A percentile compares a stretch with the other conserved stretches of the same genome.
Conservation (phyloP, 192 early-diverging fungal species). For the Allomyces macrogynus region DNA sequence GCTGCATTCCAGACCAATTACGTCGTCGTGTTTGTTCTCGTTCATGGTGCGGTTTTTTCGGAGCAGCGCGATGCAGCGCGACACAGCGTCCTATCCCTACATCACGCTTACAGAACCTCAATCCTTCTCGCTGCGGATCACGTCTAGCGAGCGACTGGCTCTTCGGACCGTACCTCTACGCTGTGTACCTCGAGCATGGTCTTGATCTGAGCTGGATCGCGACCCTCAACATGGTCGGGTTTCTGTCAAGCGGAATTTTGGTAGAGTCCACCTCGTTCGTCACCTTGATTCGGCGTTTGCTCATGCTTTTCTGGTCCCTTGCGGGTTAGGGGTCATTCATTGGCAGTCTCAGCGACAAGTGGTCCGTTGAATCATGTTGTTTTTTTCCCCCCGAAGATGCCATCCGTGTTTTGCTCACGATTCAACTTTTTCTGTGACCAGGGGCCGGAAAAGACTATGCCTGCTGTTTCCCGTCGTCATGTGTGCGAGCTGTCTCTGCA, state of each 20-base stretch:
- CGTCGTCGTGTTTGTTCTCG: background rate
- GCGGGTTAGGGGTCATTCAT: background rate
- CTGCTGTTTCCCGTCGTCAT: conserved; percentile 19
- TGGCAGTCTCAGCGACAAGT: background rate
- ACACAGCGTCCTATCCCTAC: too few species aligned
- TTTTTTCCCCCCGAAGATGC: too few species aligned
- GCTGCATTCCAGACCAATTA: background rate
- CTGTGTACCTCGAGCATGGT: background rate
- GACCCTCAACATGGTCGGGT: background rate
- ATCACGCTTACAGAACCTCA: too few species aligned
- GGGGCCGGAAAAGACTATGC: conserved; percentile 15
- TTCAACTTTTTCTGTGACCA: background rate
- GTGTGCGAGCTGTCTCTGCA: conserved; percentile 17
- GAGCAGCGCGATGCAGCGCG: too few species aligned
- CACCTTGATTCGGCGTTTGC: too few species aligned
- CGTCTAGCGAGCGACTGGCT: background rate
- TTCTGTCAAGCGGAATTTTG: background rate
- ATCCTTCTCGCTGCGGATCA: too few species aligned
- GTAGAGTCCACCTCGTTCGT: background rate
- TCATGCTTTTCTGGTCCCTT: too few species aligned
- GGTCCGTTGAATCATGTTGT: background rate
- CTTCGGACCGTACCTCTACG: background rate
- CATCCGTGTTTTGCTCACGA: too few species aligned
- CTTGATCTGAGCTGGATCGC: background rate
- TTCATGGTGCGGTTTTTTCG: background rate